phyloP scores from a whole-genome alignment of 2,329 filamentous ascomycete genomes.

The Emmonsia crescens region DNA sequence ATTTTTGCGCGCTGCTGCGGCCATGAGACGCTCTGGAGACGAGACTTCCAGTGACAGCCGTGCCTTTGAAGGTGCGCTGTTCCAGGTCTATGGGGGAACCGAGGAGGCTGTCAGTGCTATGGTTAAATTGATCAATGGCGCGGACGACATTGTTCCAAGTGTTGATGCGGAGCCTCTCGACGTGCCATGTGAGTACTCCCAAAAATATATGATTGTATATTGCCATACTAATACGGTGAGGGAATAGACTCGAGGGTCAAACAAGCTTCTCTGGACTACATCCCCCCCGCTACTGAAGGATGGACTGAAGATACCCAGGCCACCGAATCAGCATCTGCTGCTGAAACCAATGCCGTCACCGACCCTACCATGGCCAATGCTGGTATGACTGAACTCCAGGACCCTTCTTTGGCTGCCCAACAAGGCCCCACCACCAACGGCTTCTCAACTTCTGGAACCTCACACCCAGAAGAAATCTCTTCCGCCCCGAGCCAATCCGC shows the following conservation, averaged over 20 bases:
- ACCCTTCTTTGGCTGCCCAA: conserved; percentile 43
- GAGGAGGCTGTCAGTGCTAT: conserved; percentile 48
- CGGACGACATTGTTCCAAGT: conserved; percentile 46
- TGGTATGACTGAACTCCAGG: conserved; percentile 48
- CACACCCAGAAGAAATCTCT: conserved; percentile 17
- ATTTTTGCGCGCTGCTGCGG: conserved; percentile 53
- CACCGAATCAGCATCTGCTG: conserved; percentile 25
- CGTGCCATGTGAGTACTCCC: conserved; percentile 18
- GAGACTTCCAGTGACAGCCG: conserved; percentile 47
- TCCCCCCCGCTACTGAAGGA: conserved; percentile 22
- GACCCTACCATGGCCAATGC: conserved; percentile 53
- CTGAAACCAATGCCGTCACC: conserved; percentile 29
- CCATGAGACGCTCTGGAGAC: conserved; percentile 48
- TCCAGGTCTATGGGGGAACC: conserved; percentile 54
- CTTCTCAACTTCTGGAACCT: conserved; percentile 9
- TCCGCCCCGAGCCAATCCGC: conserved; percentile 31
- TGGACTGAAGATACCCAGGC: conserved; percentile 40
- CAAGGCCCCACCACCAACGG: conserved; percentile 42
- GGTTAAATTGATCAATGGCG: conserved; percentile 50
- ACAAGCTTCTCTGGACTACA: conserved; percentile 36
- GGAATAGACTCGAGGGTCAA: conserved; percentile 42
- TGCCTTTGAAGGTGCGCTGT: conserved; percentile 53
- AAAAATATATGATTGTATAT: neutral
- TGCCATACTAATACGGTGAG: conserved; percentile 8
- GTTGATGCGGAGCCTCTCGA: conserved; percentile 45